Evolutionary conservation across 2,329 filamentous ascomycete species (phyloP).

Genomic region (Penicillium decumbens): DNA sequence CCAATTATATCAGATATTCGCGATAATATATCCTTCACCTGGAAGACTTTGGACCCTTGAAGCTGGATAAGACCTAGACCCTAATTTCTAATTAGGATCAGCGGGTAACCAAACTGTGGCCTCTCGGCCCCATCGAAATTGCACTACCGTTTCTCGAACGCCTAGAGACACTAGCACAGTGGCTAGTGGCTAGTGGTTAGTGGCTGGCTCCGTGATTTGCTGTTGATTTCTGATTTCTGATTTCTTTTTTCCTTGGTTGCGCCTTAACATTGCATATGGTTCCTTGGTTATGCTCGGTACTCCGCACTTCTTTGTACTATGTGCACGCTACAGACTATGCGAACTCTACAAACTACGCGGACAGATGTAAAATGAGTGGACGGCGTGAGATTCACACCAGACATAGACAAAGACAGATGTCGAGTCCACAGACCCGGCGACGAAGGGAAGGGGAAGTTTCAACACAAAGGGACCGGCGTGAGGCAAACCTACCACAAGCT

Average conservation of each 20-base stretch:
- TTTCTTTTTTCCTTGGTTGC: not conserved
- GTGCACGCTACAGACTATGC: not conserved
- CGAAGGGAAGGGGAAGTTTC: not conserved
- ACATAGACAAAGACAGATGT: not conserved
- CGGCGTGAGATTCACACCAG: constrained; percentile 14
- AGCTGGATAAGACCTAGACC: not conserved
- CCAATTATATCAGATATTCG: too few species aligned
- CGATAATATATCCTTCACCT: not conserved
- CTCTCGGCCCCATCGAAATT: not conserved
- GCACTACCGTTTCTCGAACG: not conserved
- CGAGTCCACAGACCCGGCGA: not conserved
- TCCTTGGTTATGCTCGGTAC: too few species aligned
- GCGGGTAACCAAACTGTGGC: not conserved
- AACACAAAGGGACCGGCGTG: not conserved
- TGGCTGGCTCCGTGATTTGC: not conserved
- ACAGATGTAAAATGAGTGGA: constrained; percentile 12
- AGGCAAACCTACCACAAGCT: not conserved
- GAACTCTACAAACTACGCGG: not conserved
- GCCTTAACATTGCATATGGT: not conserved
- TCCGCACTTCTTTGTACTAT: not conserved
- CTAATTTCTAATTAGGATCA: constrained; percentile 7
- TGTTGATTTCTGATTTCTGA: not conserved
- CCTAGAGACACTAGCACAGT: not conserved
- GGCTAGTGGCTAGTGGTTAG: not conserved
- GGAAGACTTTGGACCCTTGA: not conserved